Evolutionary conservation across 164 flowering plant species (phyloP).

Genomic region (Kalanchoe fedtschenkoi): DNA sequence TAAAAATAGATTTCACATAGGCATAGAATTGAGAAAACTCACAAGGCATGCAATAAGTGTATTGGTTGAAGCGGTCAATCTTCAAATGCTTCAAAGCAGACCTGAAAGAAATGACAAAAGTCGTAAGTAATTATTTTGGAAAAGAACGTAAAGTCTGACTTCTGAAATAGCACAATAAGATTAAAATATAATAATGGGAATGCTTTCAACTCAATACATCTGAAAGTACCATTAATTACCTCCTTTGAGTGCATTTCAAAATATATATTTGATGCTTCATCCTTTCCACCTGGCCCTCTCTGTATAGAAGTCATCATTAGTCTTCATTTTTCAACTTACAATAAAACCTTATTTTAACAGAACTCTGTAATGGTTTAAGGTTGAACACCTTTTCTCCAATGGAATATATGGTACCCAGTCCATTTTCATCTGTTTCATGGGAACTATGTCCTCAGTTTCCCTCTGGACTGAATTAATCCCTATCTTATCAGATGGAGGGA

Average conservation of each 20-base stretch:
- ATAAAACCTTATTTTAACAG: neutral
- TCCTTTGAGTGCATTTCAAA: constrained; percentile 84
- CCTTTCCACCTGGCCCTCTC: constrained; percentile 73
- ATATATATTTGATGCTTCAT: constrained; percentile 71
- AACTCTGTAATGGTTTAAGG: constrained; percentile 1
- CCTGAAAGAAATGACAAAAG: constrained; percentile 29
- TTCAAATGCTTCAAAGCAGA: constrained; percentile 75
- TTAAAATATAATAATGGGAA: neutral
- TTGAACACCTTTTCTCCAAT: constrained; percentile 55
- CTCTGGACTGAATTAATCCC: constrained; percentile 94
- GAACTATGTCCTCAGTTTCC: constrained; percentile 82
- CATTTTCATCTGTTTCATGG: constrained; percentile 99
- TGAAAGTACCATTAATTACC: constrained; percentile 27
- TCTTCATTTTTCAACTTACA: neutral
- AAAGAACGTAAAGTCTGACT: no score
- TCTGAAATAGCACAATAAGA: neutral
- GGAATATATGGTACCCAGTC: constrained; percentile 98
- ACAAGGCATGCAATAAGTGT: constrained; percentile 92
- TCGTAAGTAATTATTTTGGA: neutral
- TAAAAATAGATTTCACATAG: constrained; percentile 5
- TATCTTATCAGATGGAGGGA: constrained; percentile 95
- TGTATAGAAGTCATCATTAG: constrained; percentile 18
- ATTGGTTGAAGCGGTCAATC: constrained; percentile 71
- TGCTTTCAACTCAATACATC: neutral
- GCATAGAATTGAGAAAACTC: constrained; percentile 19